Base-by-base conservation (phyloP, 1,284 basidiomycete genomes). In the Meira nashicola region DNA sequence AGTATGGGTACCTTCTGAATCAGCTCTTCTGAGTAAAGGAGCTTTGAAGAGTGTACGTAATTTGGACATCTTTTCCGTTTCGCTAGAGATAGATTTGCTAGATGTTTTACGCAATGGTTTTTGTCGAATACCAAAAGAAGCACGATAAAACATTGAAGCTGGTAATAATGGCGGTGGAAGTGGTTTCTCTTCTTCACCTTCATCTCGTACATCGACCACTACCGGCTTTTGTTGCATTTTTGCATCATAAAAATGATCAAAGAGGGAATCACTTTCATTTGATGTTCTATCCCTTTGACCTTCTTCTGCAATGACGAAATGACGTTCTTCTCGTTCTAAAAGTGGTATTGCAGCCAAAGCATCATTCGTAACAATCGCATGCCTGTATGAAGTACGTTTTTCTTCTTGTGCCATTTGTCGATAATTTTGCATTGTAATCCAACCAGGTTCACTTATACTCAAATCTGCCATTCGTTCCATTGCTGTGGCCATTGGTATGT, bases 61-160 rank as follows among this genome's bases (percentile, higher is more conserved):
- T 33, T 33, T 33, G 28, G 28, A 33, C 28, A 33, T 8, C 8
- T 33, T 33, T 3, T 33, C 28, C 28, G 28, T 33, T 33, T 33
- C 28, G 8, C 28, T 33, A 33, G 3, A 8, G 8, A 33, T 33
- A 33, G 28, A 33, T 8, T 33, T 33, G 28, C 28, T 33, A 4
- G 28, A 33, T 33, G 28, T 33, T 8, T 33, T 33, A 8, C 28
- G 28, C 3, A 8, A 33, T 33, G 28, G 28, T 8, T 33, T 33
- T 33, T 33, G 28, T 33, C 46, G 46, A 14, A 48, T 14, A 12
- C 46, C 46, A 48, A 48, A 48, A 2, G 46, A 21, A 17, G 46
- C 46, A 21, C 46, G 46, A 48, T 48, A 23, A 23, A 48, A 48
- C 21, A 48, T 21, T 5, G 46, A 48, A 21, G 46, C 46, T 2